Evolutionary conservation across 1,284 basidiomycete species (phyloP).

Genomic region (Moesziomyces antarcticus): DNA sequence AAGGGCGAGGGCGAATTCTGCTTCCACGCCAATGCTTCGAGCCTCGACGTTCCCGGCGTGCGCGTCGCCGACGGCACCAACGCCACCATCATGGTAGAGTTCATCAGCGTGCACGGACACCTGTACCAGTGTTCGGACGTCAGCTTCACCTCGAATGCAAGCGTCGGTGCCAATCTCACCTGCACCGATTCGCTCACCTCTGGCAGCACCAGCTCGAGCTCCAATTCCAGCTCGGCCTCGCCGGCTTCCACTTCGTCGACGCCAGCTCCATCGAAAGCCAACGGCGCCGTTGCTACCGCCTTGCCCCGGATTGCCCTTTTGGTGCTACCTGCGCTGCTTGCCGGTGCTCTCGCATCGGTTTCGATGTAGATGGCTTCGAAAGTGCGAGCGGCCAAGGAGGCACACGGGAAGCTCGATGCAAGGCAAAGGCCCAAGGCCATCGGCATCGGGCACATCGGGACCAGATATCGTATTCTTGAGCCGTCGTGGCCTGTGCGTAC

Average conservation of each 20-base stretch:
- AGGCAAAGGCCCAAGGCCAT: neutral
- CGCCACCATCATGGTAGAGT: conserved; percentile 51
- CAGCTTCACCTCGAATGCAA: conserved; percentile 18
- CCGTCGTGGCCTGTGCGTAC: neutral
- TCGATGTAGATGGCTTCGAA: neutral
- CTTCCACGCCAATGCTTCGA: conserved; percentile 32
- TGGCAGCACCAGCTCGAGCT: neutral
- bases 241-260: conserved; percentile 1
- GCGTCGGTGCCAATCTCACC: conserved; percentile 17
- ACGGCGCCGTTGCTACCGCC: conserved; percentile 2
- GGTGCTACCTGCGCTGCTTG: conserved; percentile 8
- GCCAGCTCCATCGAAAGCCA: conserved; percentile 7
- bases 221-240: neutral
- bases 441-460: neutral
- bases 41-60: conserved; percentile 4
- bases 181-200: conserved; percentile 32
- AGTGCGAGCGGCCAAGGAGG: too few relatives aligned
- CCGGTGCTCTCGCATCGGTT: conserved; percentile 10
- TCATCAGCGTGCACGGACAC: conserved; percentile 38
- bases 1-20: conserved; percentile 37
- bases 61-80: conserved; percentile 18
- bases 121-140: conserved; percentile 50
- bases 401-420: too few relatives aligned
- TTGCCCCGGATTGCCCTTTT: neutral
- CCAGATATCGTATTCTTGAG: too few relatives aligned